Base-by-base conservation (phyloP, 805 yeast genomes). In the Starmerella khaoyaiensis region DNA sequence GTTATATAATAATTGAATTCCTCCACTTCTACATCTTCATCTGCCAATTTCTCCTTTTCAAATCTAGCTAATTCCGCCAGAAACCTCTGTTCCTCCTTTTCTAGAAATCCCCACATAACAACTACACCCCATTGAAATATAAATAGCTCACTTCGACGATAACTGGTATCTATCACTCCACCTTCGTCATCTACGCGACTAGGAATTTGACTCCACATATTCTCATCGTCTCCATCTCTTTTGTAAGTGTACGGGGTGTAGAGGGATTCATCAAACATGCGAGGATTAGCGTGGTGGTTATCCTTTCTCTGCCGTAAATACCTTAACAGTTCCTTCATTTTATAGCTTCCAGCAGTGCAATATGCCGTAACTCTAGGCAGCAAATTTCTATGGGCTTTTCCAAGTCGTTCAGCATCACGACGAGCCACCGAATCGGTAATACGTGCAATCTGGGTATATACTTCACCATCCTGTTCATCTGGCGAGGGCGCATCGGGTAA, bases 81-180 rank as follows among this genome's bases (percentile, higher is more conserved):
- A 49, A 90, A 81, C 35, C 83, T 74, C 36, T 66, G 64, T 55
- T 90, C 98, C 58, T 90, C 97, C 36, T 74, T 69, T 37, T 74
- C 68, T 2, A 83, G 72, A 53, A 82, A 90, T 0, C 98, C 98
- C 98, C 98, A 90, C 64, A 90, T 61, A 1, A 90, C 94, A 22
- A 83, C 75, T n/a, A 90, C 98, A 16, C 98, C 98, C 58, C 90
- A 90, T 52, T 86, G 95, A 62, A 90, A 90, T 6, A 90, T 64
- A 53, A 86, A 90, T 7, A 84, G 65, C 54, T 86, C 97, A 50
- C 76, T 78, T 36, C 86, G 83, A 33, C 87, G 76, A 55, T 86
- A 96, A 39, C 84, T 84, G 36, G 86, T 75, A 50, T 83, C 87
- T 35, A 87, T 81, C 48, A 84, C 94, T 22, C 95, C 95, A 40